A percentile compares a stretch with the other conserved stretches of the same genome.
phyloP scores from a whole-genome alignment of 371 early-diverging fungal species.

The Rhizopus stolonifer region DNA sequence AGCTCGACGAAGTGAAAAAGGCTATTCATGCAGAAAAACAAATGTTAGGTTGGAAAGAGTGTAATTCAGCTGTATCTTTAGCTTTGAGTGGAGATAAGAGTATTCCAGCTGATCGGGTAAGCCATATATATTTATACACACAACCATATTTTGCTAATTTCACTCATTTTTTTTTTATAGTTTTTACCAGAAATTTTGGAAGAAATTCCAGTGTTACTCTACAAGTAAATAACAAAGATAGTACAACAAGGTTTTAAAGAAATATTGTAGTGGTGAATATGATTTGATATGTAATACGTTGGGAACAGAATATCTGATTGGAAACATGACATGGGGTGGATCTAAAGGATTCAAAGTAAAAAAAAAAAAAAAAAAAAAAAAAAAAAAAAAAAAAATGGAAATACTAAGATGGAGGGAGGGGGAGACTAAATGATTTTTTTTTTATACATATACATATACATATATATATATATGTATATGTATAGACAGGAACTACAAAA shows the following conservation, averaged over 20 bases:
- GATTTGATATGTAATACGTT: constrained; percentile 81
- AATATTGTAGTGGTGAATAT: constrained; percentile 67
- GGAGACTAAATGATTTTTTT: too few relatives aligned
- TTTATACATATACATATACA: too few relatives aligned
- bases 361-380: neutral
- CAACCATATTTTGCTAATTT: neutral
- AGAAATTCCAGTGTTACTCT: constrained; percentile 59
- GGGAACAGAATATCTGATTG: constrained; percentile 71
- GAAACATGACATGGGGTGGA: constrained; percentile 76
- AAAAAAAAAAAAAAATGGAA: too few relatives aligned
- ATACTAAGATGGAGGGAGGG: too few relatives aligned
- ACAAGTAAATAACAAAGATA: too few relatives aligned
- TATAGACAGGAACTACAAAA: constrained; percentile 23
- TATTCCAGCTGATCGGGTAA: constrained; percentile 48
- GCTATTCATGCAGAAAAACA: constrained; percentile 62
- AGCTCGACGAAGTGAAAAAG: constrained; percentile 53
- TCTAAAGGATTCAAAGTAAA: constrained; percentile 51
- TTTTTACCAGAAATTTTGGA: constrained; percentile 58
- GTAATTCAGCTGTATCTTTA: constrained; percentile 47
- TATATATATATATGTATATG: too few relatives aligned
- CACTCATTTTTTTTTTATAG: constrained; percentile 13
- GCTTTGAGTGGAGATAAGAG: constrained; percentile 51
- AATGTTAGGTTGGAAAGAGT: constrained; percentile 64
- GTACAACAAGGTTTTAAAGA: neutral
- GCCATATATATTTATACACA: neutral